Percentiles rank a stretch among this genome's conserved stretches.
Conservation (phyloP, 1,139 yeast species). For the Geotrichum bryndzae region DNA sequence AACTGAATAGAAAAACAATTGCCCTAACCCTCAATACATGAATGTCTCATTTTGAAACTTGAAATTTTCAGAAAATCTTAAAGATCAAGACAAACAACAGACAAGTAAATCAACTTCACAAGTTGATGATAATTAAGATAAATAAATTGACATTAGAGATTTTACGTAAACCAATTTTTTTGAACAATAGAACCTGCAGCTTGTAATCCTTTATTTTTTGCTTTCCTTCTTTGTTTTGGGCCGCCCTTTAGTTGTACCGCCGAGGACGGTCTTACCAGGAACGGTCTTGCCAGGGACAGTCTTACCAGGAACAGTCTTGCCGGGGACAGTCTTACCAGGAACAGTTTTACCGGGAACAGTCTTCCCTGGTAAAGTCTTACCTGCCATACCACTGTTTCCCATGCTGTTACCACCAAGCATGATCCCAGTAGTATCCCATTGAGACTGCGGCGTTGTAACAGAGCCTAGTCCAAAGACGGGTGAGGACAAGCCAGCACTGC, state of each 20-base stretch:
- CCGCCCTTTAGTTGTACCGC: constrained; percentile 6
- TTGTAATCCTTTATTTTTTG: background rate
- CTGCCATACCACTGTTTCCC: constrained; percentile 1
- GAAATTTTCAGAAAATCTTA: background rate
- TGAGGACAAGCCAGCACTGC: constrained; percentile 5
- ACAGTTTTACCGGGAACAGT: constrained; percentile 7
- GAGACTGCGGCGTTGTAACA: background rate
- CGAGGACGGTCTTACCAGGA: constrained; percentile 18
- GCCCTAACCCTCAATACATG: too few species aligned
- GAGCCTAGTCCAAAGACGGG: background rate
- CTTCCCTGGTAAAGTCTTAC: background rate
- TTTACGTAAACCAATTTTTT: background rate
- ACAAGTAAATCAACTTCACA: background rate
- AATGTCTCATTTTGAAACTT: background rate
- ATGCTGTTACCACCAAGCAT: background rate
- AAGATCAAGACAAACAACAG: background rate
- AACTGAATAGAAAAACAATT: too few species aligned
- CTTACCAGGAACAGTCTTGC: constrained; percentile 12
- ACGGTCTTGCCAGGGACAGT: constrained; percentile 19
- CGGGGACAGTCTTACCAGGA: constrained; percentile 13
- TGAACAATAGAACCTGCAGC: background rate
- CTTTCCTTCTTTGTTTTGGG: background rate
- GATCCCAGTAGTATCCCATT: background rate
- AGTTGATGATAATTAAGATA: background rate
- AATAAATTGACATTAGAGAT: background rate